A percentile compares a stretch with the other conserved stretches of the same genome.
Conservation (phyloP, 2,329 filamentous ascomycete genomes). For the Aspergillus quadricinctus region DNA sequence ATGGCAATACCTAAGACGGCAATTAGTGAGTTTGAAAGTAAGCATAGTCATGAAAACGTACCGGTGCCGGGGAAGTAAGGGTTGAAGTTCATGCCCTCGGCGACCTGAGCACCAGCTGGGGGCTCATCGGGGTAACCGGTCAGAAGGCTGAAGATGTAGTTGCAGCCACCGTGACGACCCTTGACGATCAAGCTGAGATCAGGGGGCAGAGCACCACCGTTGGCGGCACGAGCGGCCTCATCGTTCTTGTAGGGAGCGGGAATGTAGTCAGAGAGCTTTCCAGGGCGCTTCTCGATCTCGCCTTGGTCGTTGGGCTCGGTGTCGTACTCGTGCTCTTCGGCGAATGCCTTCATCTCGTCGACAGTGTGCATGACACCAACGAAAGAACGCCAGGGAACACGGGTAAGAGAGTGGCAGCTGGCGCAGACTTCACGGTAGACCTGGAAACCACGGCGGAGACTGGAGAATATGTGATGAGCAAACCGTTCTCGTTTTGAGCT, state of each 20-base stretch:
- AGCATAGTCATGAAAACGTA: slow-evolving; percentile 23
- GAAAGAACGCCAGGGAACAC: slow-evolving; percentile 87
- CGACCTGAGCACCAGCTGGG: slow-evolving; percentile 80
- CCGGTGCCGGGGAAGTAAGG: slow-evolving; percentile 99
- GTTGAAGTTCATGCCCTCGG: slow-evolving; percentile 97
- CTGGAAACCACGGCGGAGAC: slow-evolving; percentile 97
- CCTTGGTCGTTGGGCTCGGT: slow-evolving; percentile 96
- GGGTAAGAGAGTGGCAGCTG: slow-evolving; percentile 92
- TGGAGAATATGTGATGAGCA: slow-evolving; percentile 39
- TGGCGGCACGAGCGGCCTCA: slow-evolving; percentile 93
- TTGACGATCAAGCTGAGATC: slow-evolving; percentile 98
- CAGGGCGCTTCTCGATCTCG: slow-evolving; percentile 95
- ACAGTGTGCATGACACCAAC: slow-evolving; percentile 92
- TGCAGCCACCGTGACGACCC: slow-evolving; percentile 92
- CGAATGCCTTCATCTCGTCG: slow-evolving; percentile 94
- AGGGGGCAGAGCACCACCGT: slow-evolving; percentile 95
- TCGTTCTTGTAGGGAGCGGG: slow-evolving; percentile 97
- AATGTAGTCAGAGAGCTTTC: slow-evolving; percentile 98
- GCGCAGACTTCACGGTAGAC: slow-evolving; percentile 98
- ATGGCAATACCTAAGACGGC: slow-evolving; percentile 69
- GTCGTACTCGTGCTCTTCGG: slow-evolving; percentile 98
- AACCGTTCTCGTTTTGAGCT: slow-evolving; percentile 11
- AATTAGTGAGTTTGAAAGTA: slow-evolving; percentile 9
- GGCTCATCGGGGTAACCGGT: slow-evolving; percentile 97
- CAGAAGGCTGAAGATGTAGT: slow-evolving; percentile 97